Conservation (phyloP, 257 asterid genomes). For the Cinchona pubescens region DNA sequence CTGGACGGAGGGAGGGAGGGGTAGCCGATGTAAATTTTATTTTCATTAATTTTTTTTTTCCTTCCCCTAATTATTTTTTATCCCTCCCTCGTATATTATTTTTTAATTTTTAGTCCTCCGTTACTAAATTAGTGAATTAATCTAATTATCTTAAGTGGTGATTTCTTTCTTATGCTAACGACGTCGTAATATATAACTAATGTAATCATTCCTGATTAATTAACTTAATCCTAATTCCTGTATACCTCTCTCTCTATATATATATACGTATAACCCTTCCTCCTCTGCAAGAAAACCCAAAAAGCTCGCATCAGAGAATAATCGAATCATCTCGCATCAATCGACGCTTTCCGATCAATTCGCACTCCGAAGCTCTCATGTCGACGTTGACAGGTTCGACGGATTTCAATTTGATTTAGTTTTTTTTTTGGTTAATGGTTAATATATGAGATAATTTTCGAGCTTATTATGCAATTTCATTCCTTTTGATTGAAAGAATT, state of each 20-base stretch:
- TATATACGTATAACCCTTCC: background rate
- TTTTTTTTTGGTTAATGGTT: background rate
- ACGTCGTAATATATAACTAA: no score
- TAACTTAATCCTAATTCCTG: no score
- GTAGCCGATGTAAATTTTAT: constrained; percentile 10
- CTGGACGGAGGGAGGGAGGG: constrained; percentile 16
- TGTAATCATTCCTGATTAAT: no score
- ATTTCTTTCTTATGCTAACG: no score
- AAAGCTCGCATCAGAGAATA: background rate
- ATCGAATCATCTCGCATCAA: background rate
- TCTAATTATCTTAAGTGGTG: background rate
- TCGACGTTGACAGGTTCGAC: constrained; percentile 22
- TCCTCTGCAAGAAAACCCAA: constrained; percentile 10
- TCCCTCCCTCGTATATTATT: background rate
- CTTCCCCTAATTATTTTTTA: background rate
- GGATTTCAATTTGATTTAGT: background rate
- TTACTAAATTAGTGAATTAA: background rate
- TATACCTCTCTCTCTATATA: no score
- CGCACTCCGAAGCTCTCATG: constrained; percentile 11
- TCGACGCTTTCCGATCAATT: constrained; percentile 8
- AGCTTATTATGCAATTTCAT: no score
- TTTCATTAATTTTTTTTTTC: background rate
- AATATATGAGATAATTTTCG: background rate
- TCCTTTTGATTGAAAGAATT: background rate
- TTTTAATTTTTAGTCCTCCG: background rate